Evolutionary conservation across 345 rosid genomes (phyloP).

Genomic region (Hevea brasiliensis): DNA sequence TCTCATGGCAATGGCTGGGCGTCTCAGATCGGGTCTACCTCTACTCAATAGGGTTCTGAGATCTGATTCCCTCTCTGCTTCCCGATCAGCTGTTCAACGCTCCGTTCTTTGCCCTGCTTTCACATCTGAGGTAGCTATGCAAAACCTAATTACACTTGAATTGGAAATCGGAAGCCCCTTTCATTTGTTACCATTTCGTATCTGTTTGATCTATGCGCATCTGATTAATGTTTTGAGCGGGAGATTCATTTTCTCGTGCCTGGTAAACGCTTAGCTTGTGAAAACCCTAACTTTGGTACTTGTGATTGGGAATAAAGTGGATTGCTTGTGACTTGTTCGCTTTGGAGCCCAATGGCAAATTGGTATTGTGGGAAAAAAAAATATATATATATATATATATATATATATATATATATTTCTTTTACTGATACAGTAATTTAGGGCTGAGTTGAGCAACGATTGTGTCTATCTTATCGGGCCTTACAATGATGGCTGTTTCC

Average conservation of each 20-base stretch:
- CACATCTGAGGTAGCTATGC: slow-evolving; percentile 44
- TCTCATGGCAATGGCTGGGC: slow-evolving; percentile 58
- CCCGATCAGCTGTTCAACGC: slow-evolving; percentile 39
- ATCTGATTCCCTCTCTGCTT: slow-evolving; percentile 42
- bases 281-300: background rate
- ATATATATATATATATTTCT: no score
- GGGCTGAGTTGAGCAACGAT: background rate
- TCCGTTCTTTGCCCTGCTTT: slow-evolving; percentile 34
- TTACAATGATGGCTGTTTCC: background rate
- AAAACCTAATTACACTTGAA: background rate
- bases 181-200: background rate
- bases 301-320: background rate
- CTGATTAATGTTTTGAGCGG: background rate
- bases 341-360: no score
- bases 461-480: background rate
- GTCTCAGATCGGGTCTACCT: slow-evolving; percentile 70
- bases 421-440: background rate
- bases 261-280: background rate
- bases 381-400: no score
- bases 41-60: slow-evolving; percentile 42
- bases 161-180: background rate
- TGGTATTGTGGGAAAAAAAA: no score
- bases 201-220: background rate
- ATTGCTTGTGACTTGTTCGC: no score
- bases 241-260: background rate